Evolutionary conservation across 306 rosid genomes (phyloP).

Genomic region (Trifolium dubium): DNA sequence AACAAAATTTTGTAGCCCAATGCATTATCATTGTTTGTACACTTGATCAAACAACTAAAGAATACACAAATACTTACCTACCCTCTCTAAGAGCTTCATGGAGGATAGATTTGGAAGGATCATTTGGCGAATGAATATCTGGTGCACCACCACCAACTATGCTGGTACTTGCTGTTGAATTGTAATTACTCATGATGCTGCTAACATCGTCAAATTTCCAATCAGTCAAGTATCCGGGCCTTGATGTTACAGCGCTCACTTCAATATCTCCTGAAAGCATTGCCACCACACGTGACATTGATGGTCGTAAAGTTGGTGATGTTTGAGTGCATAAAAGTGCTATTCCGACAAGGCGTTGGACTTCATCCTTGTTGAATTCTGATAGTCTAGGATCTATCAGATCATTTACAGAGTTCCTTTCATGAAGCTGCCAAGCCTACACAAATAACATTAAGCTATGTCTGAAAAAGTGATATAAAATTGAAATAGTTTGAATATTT

Average conservation of each 20-base stretch:
- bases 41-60: neutral
- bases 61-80: slow-evolving; percentile 38
- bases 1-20: neutral
- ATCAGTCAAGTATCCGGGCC: slow-evolving; percentile 71
- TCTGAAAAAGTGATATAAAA: neutral
- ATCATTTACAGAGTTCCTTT: slow-evolving; percentile 46
- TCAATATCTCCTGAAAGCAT: slow-evolving; percentile 74
- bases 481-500: neutral
- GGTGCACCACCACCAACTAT: slow-evolving; percentile 43
- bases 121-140: slow-evolving; percentile 29
- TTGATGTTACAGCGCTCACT: slow-evolving; percentile 56
- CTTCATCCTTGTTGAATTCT: slow-evolving; percentile 55
- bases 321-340: slow-evolving; percentile 71
- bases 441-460: slow-evolving; percentile 5
- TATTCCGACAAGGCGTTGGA: slow-evolving; percentile 52
- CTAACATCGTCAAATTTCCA: slow-evolving; percentile 63
- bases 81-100: slow-evolving; percentile 38
- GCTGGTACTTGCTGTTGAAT: slow-evolving; percentile 47
- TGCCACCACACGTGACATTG: slow-evolving; percentile 77
- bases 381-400: slow-evolving; percentile 56
- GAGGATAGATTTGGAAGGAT: slow-evolving; percentile 43
- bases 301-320: slow-evolving; percentile 60
- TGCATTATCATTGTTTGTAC: neutral
- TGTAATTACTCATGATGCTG: slow-evolving; percentile 39
- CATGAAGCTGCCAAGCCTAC: slow-evolving; percentile 77